These are phyloP conservation scores for Drechslerella coelobrocha DNA, from an alignment of 2,329 filamentous ascomycete species.

Conservation along the genomic window DNA sequence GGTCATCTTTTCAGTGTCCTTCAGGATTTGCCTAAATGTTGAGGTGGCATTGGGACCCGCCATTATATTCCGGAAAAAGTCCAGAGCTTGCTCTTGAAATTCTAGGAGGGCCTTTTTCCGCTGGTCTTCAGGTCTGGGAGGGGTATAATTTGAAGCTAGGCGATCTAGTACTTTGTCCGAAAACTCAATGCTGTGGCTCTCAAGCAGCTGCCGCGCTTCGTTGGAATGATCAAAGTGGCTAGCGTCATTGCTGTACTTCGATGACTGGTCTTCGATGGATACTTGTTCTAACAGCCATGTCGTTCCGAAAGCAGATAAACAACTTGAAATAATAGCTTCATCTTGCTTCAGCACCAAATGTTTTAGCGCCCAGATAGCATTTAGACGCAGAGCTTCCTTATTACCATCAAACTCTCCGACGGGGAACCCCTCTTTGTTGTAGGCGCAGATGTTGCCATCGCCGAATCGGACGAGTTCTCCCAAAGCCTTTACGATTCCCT, in stretches of 20 bases:
- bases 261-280: conserved; percentile 59
- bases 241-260: conserved; percentile 26
- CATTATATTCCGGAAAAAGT: conserved; percentile 89
- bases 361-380: conserved; percentile 92
- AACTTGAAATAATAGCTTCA: conserved; percentile 75
- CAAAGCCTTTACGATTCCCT: conserved; percentile 75
- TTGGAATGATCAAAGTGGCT: conserved; percentile 19
- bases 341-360: conserved; percentile 79
- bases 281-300: conserved; percentile 78
- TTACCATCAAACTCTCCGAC: conserved; percentile 36
- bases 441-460: conserved; percentile 64
- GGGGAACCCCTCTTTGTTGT: conserved; percentile 28
- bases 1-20: conserved; percentile 60
- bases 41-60: conserved; percentile 67
- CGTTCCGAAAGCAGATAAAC: conserved; percentile 77
- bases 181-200: conserved; percentile 34
- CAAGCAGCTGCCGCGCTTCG: conserved; percentile 28
- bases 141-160: conserved; percentile 27
- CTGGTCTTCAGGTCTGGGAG: conserved; percentile 30
- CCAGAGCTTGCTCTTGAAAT: conserved; percentile 88
- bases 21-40: conserved; percentile 87
- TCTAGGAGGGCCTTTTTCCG: conserved; percentile 58
- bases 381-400: conserved; percentile 70
- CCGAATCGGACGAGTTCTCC: conserved; percentile 84
- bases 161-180: conserved; percentile 29